These are phyloP conservation scores for Lanmaoa rubissima DNA, from an alignment of 768 basidiomycete species.

Conservation along the genomic window DNA sequence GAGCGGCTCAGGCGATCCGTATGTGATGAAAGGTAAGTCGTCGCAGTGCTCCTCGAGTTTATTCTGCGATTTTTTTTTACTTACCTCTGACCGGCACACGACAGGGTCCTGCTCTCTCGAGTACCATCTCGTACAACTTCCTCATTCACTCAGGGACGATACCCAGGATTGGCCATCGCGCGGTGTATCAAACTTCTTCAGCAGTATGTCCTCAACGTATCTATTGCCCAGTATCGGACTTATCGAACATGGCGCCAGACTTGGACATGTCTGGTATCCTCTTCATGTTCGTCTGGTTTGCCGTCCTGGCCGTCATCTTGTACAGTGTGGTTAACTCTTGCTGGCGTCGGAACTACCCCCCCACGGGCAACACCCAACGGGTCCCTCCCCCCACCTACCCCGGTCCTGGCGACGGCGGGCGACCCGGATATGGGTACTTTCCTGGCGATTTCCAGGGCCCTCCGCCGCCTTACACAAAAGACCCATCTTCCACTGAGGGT, in stretches of 20 bases:
- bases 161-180: conserved; percentile 6
- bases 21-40: conserved; percentile 75
- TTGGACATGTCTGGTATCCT: conserved; percentile 46
- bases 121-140: conserved; percentile 76
- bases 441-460: conserved; percentile 48
- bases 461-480: conserved; percentile 57
- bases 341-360: conserved; percentile 32
- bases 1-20: conserved; percentile 75
- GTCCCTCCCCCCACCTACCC: conserved; percentile 32
- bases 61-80: not conserved
- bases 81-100: not conserved
- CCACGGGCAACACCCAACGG: conserved; percentile 32
- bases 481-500: conserved; percentile 29
- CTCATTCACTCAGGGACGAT: conserved; percentile 33
- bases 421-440: conserved; percentile 46
- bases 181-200: conserved; percentile 18
- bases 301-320: conserved; percentile 47
- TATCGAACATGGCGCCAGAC: conserved; percentile 31
- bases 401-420: conserved; percentile 17
- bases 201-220: conserved; percentile 13
- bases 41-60: not conserved
- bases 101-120: conserved; percentile 85
- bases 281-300: conserved; percentile 59
- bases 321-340: conserved; percentile 63
- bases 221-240: not conserved